Conservation (phyloP, 179 eudicot species). For the Kewa caespitosa region DNA sequence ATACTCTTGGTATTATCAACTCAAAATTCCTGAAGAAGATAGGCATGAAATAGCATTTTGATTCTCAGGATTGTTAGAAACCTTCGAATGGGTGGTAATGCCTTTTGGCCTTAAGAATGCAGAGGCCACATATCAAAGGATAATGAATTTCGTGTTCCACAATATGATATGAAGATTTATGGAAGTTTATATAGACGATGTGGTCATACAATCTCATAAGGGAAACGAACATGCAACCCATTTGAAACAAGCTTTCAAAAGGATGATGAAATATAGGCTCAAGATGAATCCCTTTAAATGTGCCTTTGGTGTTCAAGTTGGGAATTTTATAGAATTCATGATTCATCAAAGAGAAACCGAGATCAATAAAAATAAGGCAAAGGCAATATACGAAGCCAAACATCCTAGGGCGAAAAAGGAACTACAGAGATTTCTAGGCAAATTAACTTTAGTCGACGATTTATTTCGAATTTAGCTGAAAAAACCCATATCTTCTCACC, state of each 20-base stretch:
- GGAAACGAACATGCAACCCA: neutral
- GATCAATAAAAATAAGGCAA: neutral
- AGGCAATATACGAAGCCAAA: neutral
- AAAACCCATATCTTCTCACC: neutral
- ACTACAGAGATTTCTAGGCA: neutral
- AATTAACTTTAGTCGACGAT: neutral
- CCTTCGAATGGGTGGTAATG: neutral
- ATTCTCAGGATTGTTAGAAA: neutral
- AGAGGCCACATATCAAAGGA: neutral
- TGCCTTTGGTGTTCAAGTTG: neutral
- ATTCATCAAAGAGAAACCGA: neutral
- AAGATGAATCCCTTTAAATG: neutral
- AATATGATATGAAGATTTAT: neutral
- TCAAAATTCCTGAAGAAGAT: neutral
- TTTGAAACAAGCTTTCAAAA: neutral
- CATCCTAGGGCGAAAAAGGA: neutral
- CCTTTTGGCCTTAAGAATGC: neutral
- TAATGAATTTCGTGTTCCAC: neutral
- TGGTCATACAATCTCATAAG: neutral
- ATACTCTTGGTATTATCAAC: neutral
- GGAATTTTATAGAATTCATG: neutral
- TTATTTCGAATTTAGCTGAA: neutral
- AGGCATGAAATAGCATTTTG: neutral
- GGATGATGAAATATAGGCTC: neutral
- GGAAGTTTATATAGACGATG: neutral